phyloP scores from a whole-genome alignment of 31 red algal species.

The Porphyra umbilicalis region DNA sequence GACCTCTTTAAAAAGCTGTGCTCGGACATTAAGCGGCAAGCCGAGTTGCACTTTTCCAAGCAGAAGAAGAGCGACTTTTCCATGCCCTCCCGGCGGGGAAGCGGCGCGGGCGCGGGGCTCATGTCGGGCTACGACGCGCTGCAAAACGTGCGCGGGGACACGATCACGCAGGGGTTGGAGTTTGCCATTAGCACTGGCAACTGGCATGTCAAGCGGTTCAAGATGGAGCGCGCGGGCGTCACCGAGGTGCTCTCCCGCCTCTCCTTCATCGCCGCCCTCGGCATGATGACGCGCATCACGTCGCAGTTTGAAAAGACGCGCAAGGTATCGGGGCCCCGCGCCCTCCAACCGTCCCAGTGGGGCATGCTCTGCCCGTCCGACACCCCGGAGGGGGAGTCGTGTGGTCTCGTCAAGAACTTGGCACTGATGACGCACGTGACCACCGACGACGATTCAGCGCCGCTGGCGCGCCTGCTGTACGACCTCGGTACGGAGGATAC shows the following conservation, averaged over 20 bases:
- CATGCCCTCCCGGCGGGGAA: conserved; percentile 4
- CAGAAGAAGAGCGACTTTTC: conserved; percentile 24
- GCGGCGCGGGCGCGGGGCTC: not conserved
- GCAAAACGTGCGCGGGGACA: conserved; percentile 60
- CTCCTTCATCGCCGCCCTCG: conserved; percentile 88
- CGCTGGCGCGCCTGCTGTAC: conserved; percentile 70
- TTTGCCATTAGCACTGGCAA: conserved; percentile 90
- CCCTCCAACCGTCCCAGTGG: conserved; percentile 92
- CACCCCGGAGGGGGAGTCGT: conserved; percentile 98
- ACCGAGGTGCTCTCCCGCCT: conserved; percentile 93
- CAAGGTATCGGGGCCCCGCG: conserved; percentile 93
- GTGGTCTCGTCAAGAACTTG: conserved; percentile 95
- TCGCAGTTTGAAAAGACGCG: conserved; percentile 99
- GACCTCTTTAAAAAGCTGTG: conserved; percentile 96
- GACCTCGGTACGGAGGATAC: conserved; percentile 73
- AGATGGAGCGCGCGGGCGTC: conserved; percentile 90
- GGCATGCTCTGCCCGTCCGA: conserved; percentile 96
- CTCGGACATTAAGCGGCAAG: conserved; percentile 67
- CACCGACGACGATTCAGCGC: conserved; percentile 73
- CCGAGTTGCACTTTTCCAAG: conserved; percentile 66
- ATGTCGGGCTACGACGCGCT: conserved; percentile 43
- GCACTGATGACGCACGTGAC: conserved; percentile 95
- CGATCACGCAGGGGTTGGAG: conserved; percentile 85
- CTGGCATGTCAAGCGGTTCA: conserved; percentile 91
- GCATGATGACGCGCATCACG: conserved; percentile 99